A percentile compares a stretch with the other conserved stretches of the same genome.
Conservation (phyloP, 495 filamentous ascomycete species). For the Barbatosphaeria neglecta region DNA sequence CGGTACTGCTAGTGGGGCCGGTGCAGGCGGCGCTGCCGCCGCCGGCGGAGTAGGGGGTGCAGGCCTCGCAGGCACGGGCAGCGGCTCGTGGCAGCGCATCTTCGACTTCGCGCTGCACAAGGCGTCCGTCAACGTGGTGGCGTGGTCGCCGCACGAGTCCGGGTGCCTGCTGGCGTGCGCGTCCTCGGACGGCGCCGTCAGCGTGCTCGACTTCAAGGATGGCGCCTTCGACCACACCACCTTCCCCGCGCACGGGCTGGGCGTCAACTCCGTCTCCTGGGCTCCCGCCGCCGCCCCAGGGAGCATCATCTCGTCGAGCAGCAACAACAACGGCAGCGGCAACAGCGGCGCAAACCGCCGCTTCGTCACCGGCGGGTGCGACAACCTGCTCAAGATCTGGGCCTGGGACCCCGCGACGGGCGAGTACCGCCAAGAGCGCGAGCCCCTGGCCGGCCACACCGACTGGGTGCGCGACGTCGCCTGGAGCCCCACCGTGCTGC, state of each 20-base stretch:
- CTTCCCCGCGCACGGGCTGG: conserved; percentile 83
- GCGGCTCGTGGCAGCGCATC: conserved; percentile 67
- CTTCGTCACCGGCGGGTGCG: conserved; percentile 89
- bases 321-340: conserved; percentile 48
- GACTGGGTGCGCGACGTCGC: conserved; percentile 99
- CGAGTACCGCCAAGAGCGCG: conserved; percentile 40
- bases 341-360: conserved; percentile 46
- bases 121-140: conserved; percentile 88
- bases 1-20: too few relatives aligned
- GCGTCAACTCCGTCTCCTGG: conserved; percentile 93
- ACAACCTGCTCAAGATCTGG: conserved; percentile 91
- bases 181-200: conserved; percentile 82
- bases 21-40: too few relatives aligned
- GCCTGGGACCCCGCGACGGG: conserved; percentile 36
- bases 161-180: conserved; percentile 93
- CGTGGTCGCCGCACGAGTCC: conserved; percentile 92
- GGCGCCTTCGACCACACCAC: conserved; percentile 76
- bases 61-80: too few relatives aligned
- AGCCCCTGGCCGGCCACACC: conserved; percentile 61
- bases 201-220: conserved; percentile 91
- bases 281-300: conserved; percentile 74
- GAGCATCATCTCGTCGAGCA: conserved; percentile 63
- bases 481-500: conserved; percentile 86
- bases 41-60: too few relatives aligned
- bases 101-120: conserved; percentile 87